Base-by-base conservation (phyloP, 2,329 filamentous ascomycete genomes). In the Cladorrhinum sp. region DNA sequence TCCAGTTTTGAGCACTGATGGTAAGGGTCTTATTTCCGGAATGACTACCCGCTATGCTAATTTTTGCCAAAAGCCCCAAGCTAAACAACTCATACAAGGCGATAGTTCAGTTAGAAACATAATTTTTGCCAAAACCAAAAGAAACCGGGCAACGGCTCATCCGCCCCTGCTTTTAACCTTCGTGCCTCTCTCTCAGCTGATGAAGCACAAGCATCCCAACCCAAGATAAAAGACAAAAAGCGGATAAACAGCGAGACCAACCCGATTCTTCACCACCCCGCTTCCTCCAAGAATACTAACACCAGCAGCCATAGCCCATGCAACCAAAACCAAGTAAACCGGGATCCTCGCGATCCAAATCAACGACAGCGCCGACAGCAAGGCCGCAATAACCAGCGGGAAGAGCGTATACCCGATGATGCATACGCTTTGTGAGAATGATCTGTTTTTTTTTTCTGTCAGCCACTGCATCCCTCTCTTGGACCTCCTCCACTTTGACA, bases 371-470 rank as follows among this genome's bases (percentile, higher is more conserved):
- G 93, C 93, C 59, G 92, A 96, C 65, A 99, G 85, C 55, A 97
- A 79, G 1, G 93, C 87, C 7, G 96, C 96, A 67, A 99, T 90
- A 68, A 98, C 95, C 57, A 99, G 85, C 1, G 95, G 95, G 78
- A 99, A 99, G 59, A 99, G 85, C 1, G 95, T 99, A 76, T 99
- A 99, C 50, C 95, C 95, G 73, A 99, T 99, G 69, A 99, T 96
- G 75, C 93, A 98, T 67, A 99, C 85, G 60, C 92, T 96, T 76
- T 99, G 95, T 71, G 96, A 95, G 75, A 99, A 99, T 18, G 95
- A 97, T 70, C 93, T 98, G 72, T 55, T 25, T 18, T 48, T 25
- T n/a, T 25, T n/a, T 13, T 13, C 5, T 22, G 9, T 49, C n/a
- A 55, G 53, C 2, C n/a, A 20, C 41, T 32, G 6, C 29, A 32